Conservation (phyloP, 371 early-diverging fungal genomes). For the Lichtheimia corymbifera region DNA sequence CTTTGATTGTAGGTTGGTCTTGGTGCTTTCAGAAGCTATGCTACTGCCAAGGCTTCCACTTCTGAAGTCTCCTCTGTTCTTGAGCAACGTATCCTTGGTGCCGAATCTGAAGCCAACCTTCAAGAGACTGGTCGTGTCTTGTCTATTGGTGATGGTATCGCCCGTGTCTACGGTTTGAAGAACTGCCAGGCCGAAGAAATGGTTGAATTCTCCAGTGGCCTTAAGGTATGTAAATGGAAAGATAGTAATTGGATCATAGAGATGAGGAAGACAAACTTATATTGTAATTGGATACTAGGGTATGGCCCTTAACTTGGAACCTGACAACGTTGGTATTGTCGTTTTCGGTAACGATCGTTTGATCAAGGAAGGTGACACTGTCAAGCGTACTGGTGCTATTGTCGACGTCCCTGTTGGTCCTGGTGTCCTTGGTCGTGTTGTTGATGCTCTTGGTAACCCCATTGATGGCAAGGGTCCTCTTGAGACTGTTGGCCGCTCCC, state of each 20-base stretch:
- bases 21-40: slow-evolving; percentile 50
- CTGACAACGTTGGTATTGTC: slow-evolving; percentile 98
- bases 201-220: slow-evolving; percentile 96
- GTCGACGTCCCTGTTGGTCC: slow-evolving; percentile 94
- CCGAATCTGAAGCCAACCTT: slow-evolving; percentile 76
- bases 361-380: slow-evolving; percentile 89
- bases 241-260: slow-evolving; percentile 1
- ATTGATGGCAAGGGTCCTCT: slow-evolving; percentile 97
- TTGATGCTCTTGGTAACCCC: slow-evolving; percentile 96
- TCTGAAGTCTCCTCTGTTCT: slow-evolving; percentile 88
- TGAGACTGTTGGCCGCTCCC: slow-evolving; percentile 72
- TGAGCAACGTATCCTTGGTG: slow-evolving; percentile 90
- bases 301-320: slow-evolving; percentile 96
- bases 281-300: slow-evolving; percentile 59
- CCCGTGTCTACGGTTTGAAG: slow-evolving; percentile 94
- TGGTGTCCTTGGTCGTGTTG: slow-evolving; percentile 93
- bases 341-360: slow-evolving; percentile 97
- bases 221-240: slow-evolving; percentile 62
- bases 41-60: slow-evolving; percentile 57
- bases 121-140: slow-evolving; percentile 96
- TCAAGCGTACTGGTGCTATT: slow-evolving; percentile 95
- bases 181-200: slow-evolving; percentile 97
- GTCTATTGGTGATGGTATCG: slow-evolving; percentile 98
- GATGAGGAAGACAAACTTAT: background rate
- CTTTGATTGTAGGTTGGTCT: slow-evolving; percentile 46